A percentile compares a stretch with the other conserved stretches of the same genome.
Evolutionary conservation across 75 land plant genomes (phyloP).

Genomic region (Adiantum capillusveneris): DNA sequence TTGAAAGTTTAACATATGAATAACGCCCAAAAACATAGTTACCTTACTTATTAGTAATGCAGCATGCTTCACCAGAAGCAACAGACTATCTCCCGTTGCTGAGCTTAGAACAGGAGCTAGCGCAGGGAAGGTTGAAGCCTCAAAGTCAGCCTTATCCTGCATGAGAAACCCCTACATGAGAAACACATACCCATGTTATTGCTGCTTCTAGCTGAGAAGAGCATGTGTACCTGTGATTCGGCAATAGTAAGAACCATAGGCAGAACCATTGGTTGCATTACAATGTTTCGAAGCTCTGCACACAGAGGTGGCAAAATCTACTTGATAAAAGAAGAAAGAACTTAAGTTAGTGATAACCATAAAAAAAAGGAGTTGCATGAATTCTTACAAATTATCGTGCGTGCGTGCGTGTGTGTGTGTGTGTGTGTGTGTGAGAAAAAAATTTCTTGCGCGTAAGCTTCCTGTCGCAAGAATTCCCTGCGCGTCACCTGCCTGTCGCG

Average conservation of each 20-base stretch:
- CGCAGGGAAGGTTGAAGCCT: conserved; percentile 79
- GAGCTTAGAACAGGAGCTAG: conserved; percentile 82
- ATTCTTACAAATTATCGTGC: too few relatives aligned
- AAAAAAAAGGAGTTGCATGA: too few relatives aligned
- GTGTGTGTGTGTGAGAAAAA: too few relatives aligned
- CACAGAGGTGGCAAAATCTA: conserved; percentile 96
- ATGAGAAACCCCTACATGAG: background rate
- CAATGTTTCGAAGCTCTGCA: conserved; percentile 87
- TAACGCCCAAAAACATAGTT: conserved; percentile 1
- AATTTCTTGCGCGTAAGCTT: too few relatives aligned
- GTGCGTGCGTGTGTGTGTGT: too few relatives aligned
- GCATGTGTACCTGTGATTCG: conserved; percentile 71
- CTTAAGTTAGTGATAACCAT: too few relatives aligned
- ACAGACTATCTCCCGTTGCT: conserved; percentile 81
- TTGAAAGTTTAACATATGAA: background rate
- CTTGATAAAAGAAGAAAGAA: conserved; percentile 4
- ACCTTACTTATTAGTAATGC: conserved; percentile 88
- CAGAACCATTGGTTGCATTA: conserved; percentile 97
- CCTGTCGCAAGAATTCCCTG: too few relatives aligned
- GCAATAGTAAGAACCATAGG: conserved; percentile 98
- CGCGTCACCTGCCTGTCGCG: too few relatives aligned
- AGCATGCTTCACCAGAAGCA: conserved; percentile 93
- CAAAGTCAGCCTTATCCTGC: conserved; percentile 90
- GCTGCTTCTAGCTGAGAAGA: background rate
- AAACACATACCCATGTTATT: background rate